Evolutionary conservation across 208 protist genomes (phyloP).

Genomic region (Crithidia bombi): DNA sequence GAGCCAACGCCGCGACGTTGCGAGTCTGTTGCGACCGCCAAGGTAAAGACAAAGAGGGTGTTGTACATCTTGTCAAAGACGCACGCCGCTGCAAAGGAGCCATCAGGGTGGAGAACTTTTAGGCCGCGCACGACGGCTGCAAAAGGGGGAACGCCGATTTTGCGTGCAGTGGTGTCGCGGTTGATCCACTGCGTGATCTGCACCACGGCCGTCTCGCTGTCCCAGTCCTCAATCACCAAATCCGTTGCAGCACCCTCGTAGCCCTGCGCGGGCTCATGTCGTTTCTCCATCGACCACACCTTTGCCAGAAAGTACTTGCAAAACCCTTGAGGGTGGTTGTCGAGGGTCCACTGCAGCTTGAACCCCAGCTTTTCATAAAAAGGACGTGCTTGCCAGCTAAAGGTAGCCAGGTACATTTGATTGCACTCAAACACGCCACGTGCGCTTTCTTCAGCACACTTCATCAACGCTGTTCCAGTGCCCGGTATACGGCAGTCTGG

Average conservation of each 20-base stretch:
- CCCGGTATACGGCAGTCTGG: constrained; percentile 25
- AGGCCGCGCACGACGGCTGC: constrained; percentile 1
- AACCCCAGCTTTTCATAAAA: constrained; percentile 41
- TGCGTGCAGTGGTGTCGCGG: constrained; percentile 3
- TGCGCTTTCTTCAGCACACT: constrained; percentile 16
- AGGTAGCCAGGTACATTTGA: constrained; percentile 20
- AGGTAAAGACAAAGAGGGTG: constrained; percentile 18
- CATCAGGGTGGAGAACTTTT: neutral
- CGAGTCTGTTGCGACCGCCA: constrained; percentile 6
- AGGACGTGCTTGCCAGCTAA: constrained; percentile 36
- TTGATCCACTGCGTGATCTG: constrained; percentile 16
- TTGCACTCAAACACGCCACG: constrained; percentile 15
- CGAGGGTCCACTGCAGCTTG: constrained; percentile 21
- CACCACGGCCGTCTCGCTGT: neutral
- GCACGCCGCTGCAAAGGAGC: neutral
- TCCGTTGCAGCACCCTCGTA: neutral
- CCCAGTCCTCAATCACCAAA: constrained; percentile 13
- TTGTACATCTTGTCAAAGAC: constrained; percentile 11
- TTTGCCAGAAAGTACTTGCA: constrained; percentile 35
- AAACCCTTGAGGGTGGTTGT: constrained; percentile 25
- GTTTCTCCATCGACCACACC: constrained; percentile 13
- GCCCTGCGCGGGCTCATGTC: neutral
- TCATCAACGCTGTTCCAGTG: constrained; percentile 24
- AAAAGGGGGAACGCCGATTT: neutral
- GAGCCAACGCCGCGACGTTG: constrained; percentile 23